Evolutionary conservation across 2,329 filamentous ascomycete species (phyloP).

Genomic region (Diplodia seriata): DNA sequence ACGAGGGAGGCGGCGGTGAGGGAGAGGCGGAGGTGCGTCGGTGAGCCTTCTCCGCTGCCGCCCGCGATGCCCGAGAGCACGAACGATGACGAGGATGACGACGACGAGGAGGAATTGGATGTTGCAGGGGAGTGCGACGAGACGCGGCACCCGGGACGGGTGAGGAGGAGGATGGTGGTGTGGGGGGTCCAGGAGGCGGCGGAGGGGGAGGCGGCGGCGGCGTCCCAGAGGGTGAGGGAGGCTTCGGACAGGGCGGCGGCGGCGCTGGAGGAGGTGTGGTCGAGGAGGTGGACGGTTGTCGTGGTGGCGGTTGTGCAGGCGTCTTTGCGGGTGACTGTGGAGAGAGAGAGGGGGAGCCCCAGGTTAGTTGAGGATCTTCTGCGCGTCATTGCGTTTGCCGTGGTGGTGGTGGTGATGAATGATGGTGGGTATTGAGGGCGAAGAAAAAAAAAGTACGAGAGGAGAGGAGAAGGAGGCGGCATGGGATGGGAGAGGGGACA

Average conservation of each 20-base stretch:
- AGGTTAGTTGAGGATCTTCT: background rate
- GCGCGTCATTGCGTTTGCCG: too few species aligned
- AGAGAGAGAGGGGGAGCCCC: background rate
- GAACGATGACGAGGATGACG: background rate
- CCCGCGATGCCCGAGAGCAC: too few species aligned
- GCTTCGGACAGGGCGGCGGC: conserved; percentile 53
- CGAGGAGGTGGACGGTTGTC: conserved; percentile 61
- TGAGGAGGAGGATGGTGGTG: conserved; percentile 59
- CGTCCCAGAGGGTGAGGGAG: conserved; percentile 62
- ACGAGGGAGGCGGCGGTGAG: conserved; percentile 57
- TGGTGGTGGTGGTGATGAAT: too few species aligned
- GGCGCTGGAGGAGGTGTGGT: conserved; percentile 61
- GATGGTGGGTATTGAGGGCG: too few species aligned
- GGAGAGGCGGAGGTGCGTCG: conserved; percentile 36
- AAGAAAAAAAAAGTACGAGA: background rate
- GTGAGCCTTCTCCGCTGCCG: background rate
- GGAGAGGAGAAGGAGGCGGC: background rate
- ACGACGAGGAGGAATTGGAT: too few species aligned
- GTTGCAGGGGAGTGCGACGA: too few species aligned
- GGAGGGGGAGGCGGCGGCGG: conserved; percentile 55
- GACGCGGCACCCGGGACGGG: conserved; percentile 51
- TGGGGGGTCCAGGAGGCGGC: conserved; percentile 56
- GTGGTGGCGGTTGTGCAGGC: conserved; percentile 55
- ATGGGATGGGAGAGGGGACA: too few species aligned
- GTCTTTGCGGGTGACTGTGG: conserved; percentile 56